Conservation (phyloP, 2,329 filamentous ascomycete genomes). For the Beauveria asiatica region DNA sequence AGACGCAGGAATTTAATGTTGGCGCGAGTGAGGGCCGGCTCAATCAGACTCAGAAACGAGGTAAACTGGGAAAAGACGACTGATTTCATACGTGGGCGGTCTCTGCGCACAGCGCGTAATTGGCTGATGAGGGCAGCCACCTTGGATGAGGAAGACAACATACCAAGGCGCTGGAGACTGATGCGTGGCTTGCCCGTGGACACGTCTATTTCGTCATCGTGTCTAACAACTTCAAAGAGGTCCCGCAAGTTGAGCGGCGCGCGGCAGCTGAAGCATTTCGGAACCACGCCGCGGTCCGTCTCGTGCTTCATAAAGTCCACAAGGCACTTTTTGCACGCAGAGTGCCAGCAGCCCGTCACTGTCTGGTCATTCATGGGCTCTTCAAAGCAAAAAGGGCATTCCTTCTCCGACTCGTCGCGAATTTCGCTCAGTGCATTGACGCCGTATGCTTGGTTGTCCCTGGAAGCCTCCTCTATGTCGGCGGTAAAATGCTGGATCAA, state of each 20-base stretch:
- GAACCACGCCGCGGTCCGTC: conserved; percentile 62
- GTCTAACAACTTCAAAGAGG: conserved; percentile 83
- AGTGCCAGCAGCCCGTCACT: conserved; percentile 96
- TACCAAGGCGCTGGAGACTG: conserved; percentile 51
- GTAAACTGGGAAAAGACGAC: conserved; percentile 98
- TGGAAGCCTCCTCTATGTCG: conserved; percentile 52
- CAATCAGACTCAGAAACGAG: conserved; percentile 86
- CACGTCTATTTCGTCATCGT: conserved; percentile 53
- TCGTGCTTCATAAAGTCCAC: conserved; percentile 84
- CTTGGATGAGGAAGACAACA: conserved; percentile 74
- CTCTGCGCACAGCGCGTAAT: conserved; percentile 58
- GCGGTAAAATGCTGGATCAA: conserved; percentile 79
- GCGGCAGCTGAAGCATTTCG: conserved; percentile 86
- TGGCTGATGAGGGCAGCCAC: conserved; percentile 71
- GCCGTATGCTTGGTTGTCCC: conserved; percentile 59
- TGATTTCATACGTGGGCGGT: conserved; percentile 66
- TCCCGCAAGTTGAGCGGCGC: conserved; percentile 74
- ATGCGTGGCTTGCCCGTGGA: conserved; percentile 41
- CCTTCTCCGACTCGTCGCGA: conserved; percentile 75
- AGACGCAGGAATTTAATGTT: conserved; percentile 78
- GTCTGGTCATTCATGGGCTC: conserved; percentile 93
- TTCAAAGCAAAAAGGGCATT: conserved; percentile 91
- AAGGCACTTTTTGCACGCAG: conserved; percentile 90
- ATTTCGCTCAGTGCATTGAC: conserved; percentile 86
- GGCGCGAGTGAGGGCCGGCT: conserved; percentile 63